Base-by-base conservation (phyloP, 164 flowering plant species). In the Taxillus chinensis region DNA sequence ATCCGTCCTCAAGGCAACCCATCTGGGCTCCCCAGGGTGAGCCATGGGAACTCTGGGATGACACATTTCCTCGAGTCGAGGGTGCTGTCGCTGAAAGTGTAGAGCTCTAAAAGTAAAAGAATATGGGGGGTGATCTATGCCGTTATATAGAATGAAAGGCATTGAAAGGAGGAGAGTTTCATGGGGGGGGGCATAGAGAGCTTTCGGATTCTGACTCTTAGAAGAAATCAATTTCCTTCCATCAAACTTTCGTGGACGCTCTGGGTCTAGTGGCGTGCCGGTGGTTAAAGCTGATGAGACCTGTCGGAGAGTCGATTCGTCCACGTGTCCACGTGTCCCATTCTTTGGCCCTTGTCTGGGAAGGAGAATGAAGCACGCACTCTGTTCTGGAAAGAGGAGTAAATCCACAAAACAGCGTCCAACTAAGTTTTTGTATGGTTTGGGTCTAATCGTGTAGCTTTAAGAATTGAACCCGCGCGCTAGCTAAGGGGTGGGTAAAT, bases 151-250 rank as follows among this genome's bases (percentile, higher is more conserved):
- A 8, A n/a, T 0, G 59, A n/a, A 16, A 14, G 41, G 49, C 46
- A 49, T 39, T 12, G 45, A 40, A 58, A 40, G 62, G 45, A 59
- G 49, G 37, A 58, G 41, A 11, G 54, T 13, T 3, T n/a, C 38
- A 37, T 48, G 50, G 57, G 15, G 3, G n/a, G n/a, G 60, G 66
- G 60, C 13, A 63, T 55, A 63, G 55, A 63, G 66, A 45, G 52
- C 59, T 27, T 59, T 65, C 39, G 8, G 62, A 59, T 50, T 51
- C 27, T 50, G 62, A 59, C 48, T 49, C 62, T 17, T 12, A 41
- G 41, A 54, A 63, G 41, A 52, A 48, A 62, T 62, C 48, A 45
- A 61, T 40, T 57, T 64, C 57, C 12, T 48, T 11, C 4, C 13
- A 7, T 48, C 10, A 48, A 7, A 8, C 13, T 14, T 4, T 48